Base-by-base conservation (phyloP, 1,139 yeast genomes). In the Yamadazyma siamensis region DNA sequence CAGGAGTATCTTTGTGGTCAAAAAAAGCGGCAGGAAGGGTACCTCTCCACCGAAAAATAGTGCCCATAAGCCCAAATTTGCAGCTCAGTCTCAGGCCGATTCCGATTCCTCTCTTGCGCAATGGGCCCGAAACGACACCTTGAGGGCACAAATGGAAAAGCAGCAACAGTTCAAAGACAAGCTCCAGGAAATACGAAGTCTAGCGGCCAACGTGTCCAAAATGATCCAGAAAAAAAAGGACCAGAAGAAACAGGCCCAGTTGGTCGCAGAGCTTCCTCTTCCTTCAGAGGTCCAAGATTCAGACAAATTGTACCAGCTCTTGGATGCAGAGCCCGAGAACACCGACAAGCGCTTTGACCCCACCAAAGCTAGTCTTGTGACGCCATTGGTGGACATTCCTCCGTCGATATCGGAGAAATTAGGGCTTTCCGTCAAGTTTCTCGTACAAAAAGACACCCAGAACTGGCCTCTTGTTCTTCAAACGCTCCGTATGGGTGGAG, bases 401-500 rank as follows among this genome's bases (percentile, higher is more conserved):
- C 40, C 42, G 0, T 39, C 59, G 0, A 56, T 81, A 5, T 44
- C 59, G 12, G 57, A 61, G 1, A 59, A 65, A 26, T 54, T 82
- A 4, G 77, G 77, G 0, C 64, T 72, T 22, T 56, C 78, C 0
- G 54, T 75, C 3, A 62, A 65, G 15, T 62, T 59, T 39, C 59
- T 78, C 26, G 64, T 74, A 2, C 61, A 70, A 23, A 62, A 64
- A 25, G 54, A 60, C 4, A 52, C 61, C 26, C 76, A 71, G 36
- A 64, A 78, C 45, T 82, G 89, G 88, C 55, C 59, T 12, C 54
- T 70, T 20, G 71, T 80, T 3, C 49, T 82, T 4, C 51, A 61
- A 3, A 72, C 68, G 27, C 49, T 82, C 13, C 44, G 49, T n/a
- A 40, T 44, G 6, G 46, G 59, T 4, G 65, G 65, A 1, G 76